These are phyloP conservation scores for Zostera marina DNA, from an alignment of 116 monocot genomes.

Conservation along the genomic window DNA sequence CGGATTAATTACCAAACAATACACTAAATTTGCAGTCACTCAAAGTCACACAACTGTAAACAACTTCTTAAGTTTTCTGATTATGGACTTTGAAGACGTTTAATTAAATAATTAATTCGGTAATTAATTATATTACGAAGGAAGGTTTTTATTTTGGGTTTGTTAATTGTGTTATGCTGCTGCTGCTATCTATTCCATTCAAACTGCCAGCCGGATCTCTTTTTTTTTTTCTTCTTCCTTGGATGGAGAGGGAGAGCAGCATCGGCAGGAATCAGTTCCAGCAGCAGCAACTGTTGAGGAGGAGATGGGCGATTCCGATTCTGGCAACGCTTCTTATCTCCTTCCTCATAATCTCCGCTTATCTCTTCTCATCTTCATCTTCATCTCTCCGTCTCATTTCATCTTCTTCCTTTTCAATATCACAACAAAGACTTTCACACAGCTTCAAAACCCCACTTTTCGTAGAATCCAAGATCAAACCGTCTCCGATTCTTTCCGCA, in stretches of 20 bases:
- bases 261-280: not conserved
- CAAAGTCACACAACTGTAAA: no score
- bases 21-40: no score
- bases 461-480: conserved; percentile 36
- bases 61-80: no score
- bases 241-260: not conserved
- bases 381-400: conserved; percentile 4
- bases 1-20: no score
- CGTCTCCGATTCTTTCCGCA: conserved; percentile 4
- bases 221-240: no score
- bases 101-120: no score
- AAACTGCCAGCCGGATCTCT: no score
- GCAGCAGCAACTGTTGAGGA: not conserved
- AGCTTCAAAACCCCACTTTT: conserved; percentile 20
- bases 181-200: no score
- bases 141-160: no score
- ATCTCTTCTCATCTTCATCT: conserved; percentile 8
- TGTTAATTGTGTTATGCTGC: no score
- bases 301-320: not conserved
- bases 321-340: not conserved
- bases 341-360: conserved; percentile 1
- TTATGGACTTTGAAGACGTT: no score
- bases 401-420: not conserved
- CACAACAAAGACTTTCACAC: not conserved
- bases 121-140: no score